A percentile compares a stretch with the other conserved stretches of the same genome.
phyloP scores from a whole-genome alignment of 495 filamentous ascomycete species.

The Trichoderma gamsii region DNA sequence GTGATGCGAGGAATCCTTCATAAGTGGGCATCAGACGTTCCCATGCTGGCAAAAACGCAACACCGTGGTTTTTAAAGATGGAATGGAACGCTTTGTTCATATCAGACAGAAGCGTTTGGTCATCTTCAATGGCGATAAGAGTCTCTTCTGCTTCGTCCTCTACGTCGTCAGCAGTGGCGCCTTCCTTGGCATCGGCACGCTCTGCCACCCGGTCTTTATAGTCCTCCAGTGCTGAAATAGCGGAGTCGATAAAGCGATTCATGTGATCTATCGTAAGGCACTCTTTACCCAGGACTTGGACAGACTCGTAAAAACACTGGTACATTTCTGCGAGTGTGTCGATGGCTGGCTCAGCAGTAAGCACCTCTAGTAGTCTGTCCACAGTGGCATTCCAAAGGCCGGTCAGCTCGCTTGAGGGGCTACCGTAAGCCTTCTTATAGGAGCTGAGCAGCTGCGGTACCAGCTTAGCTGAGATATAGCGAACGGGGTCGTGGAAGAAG shows the following conservation, averaged over 20 bases:
- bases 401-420: constrained; percentile 62
- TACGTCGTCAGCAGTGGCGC: constrained; percentile 67
- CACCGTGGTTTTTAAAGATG: constrained; percentile 92
- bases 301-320: constrained; percentile 98
- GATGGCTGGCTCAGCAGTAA: constrained; percentile 90
- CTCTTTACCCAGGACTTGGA: constrained; percentile 84
- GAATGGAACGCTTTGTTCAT: constrained; percentile 99
- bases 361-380: constrained; percentile 85
- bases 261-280: constrained; percentile 73
- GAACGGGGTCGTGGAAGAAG: constrained; percentile 99
- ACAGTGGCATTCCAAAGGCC: constrained; percentile 81
- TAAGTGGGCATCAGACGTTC: constrained; percentile 78
- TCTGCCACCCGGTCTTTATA: constrained; percentile 79
- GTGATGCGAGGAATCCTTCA: constrained; percentile 72
- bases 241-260: constrained; percentile 77
- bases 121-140: constrained; percentile 90
- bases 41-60: constrained; percentile 79
- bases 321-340: constrained; percentile 99
- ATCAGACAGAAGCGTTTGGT: constrained; percentile 91
- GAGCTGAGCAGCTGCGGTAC: constrained; percentile 92
- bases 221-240: constrained; percentile 77
- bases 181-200: constrained; percentile 70
- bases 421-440: constrained; percentile 83
- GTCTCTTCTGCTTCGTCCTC: constrained; percentile 78
- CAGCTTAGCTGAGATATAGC: constrained; percentile 89